phyloP scores from a whole-genome alignment of 345 rosid genomes.

The Cardamine resedifolia region DNA sequence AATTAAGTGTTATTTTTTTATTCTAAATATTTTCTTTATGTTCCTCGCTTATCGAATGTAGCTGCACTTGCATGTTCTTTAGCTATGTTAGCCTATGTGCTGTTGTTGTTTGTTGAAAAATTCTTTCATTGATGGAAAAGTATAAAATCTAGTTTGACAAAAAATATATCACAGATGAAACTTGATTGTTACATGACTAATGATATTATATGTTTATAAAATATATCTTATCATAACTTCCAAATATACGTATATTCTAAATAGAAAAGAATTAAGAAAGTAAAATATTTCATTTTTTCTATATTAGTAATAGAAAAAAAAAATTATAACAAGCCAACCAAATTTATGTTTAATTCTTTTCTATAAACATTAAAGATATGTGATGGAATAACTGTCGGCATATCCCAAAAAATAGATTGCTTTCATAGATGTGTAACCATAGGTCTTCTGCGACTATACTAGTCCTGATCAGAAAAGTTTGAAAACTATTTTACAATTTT shows the following conservation, averaged over 20 bases:
- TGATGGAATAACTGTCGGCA: slow-evolving; percentile 11
- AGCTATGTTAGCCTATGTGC: too few relatives aligned
- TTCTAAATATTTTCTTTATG: too few relatives aligned
- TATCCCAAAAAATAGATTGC: slow-evolving; percentile 7
- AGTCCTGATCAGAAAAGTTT: slow-evolving; percentile 12
- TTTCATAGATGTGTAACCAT: slow-evolving; percentile 8
- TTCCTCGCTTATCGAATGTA: too few relatives aligned
- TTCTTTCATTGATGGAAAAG: too few relatives aligned
- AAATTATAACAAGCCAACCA: not conserved
- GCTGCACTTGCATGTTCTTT: too few relatives aligned
- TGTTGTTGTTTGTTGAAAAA: too few relatives aligned
- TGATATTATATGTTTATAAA: not conserved
- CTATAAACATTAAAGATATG: not conserved
- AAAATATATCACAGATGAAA: not conserved
- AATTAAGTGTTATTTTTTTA: too few relatives aligned
- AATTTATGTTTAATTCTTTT: not conserved
- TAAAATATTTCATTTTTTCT: not conserved
- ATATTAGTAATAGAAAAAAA: not conserved
- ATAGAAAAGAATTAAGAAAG: not conserved
- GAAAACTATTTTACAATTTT: slow-evolving; percentile 16
- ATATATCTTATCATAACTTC: not conserved
- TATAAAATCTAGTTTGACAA: too few relatives aligned
- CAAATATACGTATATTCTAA: not conserved
- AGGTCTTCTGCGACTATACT: not conserved
- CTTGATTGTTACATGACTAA: not conserved